These are phyloP conservation scores for Penicillium sp. DNA, from an alignment of 2,329 filamentous ascomycete genomes.

Conservation along the genomic window DNA sequence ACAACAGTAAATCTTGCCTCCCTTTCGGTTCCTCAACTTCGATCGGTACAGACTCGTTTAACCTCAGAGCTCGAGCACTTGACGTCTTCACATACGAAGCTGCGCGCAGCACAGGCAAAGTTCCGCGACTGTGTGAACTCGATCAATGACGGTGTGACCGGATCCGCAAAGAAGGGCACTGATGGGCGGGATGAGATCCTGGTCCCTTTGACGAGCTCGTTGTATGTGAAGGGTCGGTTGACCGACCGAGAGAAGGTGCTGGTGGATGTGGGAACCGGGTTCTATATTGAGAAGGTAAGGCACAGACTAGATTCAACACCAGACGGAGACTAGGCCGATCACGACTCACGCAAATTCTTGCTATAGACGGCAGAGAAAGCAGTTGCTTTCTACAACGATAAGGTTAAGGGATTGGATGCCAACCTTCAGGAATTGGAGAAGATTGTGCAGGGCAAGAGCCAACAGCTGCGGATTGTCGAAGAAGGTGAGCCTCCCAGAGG, in stretches of 20 bases:
- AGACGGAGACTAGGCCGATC: background rate
- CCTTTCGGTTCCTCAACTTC: slow-evolving; percentile 78
- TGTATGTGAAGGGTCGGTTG: slow-evolving; percentile 84
- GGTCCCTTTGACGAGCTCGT: slow-evolving; percentile 88
- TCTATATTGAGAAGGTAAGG: slow-evolving; percentile 82
- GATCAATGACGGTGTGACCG: slow-evolving; percentile 55
- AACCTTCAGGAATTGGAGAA: slow-evolving; percentile 64
- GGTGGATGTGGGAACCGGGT: slow-evolving; percentile 90
- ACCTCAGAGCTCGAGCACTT: slow-evolving; percentile 95
- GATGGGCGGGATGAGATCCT: slow-evolving; percentile 54
- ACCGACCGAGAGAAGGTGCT: slow-evolving; percentile 70
- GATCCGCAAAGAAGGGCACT: slow-evolving; percentile 30
- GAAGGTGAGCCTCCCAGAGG: slow-evolving; percentile 56
- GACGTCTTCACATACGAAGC: slow-evolving; percentile 79
- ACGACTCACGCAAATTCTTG: background rate
- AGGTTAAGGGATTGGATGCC: slow-evolving; percentile 59
- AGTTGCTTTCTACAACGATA: slow-evolving; percentile 60
- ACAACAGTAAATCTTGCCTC: slow-evolving; percentile 60
- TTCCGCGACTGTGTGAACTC: slow-evolving; percentile 85
- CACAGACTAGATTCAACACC: too few species aligned
- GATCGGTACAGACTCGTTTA: slow-evolving; percentile 88
- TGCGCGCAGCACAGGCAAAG: slow-evolving; percentile 82
- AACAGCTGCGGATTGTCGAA: slow-evolving; percentile 79
- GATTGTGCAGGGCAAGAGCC: slow-evolving; percentile 68
- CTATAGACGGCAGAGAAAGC: slow-evolving; percentile 52